Conservation (phyloP, 1,284 basidiomycete species). For the Ustanciosporium gigantosporum region DNA sequence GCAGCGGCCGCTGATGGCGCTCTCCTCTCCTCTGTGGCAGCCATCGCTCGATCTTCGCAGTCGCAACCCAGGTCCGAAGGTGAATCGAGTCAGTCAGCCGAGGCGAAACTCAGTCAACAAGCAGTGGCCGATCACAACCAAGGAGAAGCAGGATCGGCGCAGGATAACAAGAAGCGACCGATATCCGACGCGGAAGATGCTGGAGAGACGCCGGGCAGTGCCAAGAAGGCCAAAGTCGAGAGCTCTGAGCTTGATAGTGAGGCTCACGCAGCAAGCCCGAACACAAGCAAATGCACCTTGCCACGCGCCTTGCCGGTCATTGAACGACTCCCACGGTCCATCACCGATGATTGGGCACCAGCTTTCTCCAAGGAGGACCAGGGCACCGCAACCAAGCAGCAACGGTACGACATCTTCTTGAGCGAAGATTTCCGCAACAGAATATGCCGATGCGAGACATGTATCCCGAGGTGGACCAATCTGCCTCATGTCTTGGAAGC, state of each 20-base stretch:
- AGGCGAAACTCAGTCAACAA: background rate
- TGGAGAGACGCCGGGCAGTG: background rate
- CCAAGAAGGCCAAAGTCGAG: slow-evolving; percentile 16
- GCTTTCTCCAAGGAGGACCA: slow-evolving; percentile 7
- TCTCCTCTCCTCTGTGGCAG: slow-evolving; percentile 29
- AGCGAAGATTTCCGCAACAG: slow-evolving; percentile 57
- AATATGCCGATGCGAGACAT: slow-evolving; percentile 60
- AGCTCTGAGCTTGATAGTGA: background rate
- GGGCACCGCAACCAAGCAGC: background rate
- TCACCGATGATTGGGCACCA: slow-evolving; percentile 25
- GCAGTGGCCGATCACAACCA: background rate
- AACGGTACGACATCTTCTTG: slow-evolving; percentile 55
- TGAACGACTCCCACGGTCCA: slow-evolving; percentile 5
- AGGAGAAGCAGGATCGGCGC: background rate
- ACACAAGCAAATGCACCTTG: slow-evolving; percentile 5
- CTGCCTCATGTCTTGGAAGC: slow-evolving; percentile 60
- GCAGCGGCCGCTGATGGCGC: slow-evolving; percentile 23
- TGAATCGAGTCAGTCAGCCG: background rate
- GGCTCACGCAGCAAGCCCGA: background rate
- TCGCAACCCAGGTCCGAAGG: too few species aligned
- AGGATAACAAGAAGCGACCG: background rate
- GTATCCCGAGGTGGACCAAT: slow-evolving; percentile 18
- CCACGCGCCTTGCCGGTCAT: slow-evolving; percentile 13
- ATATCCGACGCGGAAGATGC: background rate
- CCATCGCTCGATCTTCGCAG: slow-evolving; percentile 3